Percentiles rank a stretch among this genome's conserved stretches.
Evolutionary conservation across 768 basidiomycete genomes (phyloP).

Genomic region (Hygrophoropsis aurantiaca): DNA sequence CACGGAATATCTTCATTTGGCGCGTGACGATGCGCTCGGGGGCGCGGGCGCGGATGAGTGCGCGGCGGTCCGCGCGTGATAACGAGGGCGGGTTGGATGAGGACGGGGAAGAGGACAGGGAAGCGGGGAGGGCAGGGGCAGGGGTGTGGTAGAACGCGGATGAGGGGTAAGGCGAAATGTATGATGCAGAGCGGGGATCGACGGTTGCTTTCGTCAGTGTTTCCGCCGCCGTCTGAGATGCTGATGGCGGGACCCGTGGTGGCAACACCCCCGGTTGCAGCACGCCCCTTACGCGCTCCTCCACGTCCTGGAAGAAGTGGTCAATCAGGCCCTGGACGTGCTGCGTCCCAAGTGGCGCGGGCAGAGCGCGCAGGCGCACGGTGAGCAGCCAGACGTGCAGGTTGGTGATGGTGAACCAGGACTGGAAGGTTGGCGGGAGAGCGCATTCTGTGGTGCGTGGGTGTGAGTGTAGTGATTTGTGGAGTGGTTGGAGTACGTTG

Average conservation of each 20-base stretch:
- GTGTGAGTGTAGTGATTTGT: constrained; percentile 1
- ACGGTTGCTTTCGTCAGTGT: too few relatives aligned
- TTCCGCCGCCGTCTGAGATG: constrained; percentile 17
- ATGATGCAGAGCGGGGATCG: too few relatives aligned
- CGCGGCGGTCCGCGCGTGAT: constrained; percentile 23
- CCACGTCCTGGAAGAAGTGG: constrained; percentile 94
- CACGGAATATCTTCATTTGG: constrained; percentile 90
- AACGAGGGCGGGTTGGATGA: constrained; percentile 20
- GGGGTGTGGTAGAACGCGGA: constrained; percentile 11
- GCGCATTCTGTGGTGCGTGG: constrained; percentile 57
- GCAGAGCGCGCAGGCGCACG: constrained; percentile 84
- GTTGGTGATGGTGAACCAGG: constrained; percentile 94
- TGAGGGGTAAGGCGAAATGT: too few relatives aligned
- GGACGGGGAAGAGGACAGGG: constrained; percentile 2
- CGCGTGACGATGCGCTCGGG: constrained; percentile 79
- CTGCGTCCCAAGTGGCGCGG: constrained; percentile 56
- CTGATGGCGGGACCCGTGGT: constrained; percentile 20
- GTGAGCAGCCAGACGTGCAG: constrained; percentile 91
- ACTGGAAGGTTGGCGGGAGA: constrained; percentile 91
- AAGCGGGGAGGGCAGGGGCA: constrained; percentile 8
- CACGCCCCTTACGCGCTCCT: constrained; percentile 82
- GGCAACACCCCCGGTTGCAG: constrained; percentile 54
- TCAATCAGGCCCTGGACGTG: constrained; percentile 85
- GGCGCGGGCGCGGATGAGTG: constrained; percentile 43
- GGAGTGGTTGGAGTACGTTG: background rate